A percentile compares a stretch with the other conserved stretches of the same genome.
phyloP scores from a whole-genome alignment of 768 basidiomycete species.

The Lyophyllum decastes region DNA sequence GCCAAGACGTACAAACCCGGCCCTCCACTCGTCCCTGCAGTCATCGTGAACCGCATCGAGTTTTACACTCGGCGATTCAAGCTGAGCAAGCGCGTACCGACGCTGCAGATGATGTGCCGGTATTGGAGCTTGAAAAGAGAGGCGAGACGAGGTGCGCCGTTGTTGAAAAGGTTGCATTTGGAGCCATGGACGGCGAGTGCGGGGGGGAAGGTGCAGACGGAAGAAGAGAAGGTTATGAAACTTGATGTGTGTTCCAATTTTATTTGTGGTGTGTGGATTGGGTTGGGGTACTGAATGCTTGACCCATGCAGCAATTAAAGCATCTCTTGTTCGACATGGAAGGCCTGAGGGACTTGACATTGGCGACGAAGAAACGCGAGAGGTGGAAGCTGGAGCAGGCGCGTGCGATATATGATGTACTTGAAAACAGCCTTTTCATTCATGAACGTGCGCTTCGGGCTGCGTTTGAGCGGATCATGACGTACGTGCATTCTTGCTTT shows the following conservation, averaged over 20 bases:
- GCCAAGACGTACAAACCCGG: conserved; percentile 91
- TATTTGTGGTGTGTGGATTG: neutral
- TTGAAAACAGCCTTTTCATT: conserved; percentile 67
- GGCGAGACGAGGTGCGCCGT: conserved; percentile 87
- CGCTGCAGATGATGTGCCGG: conserved; percentile 75
- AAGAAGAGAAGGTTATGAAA: conserved; percentile 81
- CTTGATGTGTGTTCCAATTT: conserved; percentile 60
- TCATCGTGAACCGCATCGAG: conserved; percentile 79
- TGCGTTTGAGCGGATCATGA: conserved; percentile 70
- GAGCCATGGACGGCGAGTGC: conserved; percentile 95
- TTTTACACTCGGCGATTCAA: conserved; percentile 71
- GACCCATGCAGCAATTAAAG: conserved; percentile 45
- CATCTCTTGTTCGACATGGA: conserved; percentile 78
- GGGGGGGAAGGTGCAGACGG: conserved; percentile 62
- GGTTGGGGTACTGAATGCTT: neutral
- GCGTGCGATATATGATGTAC: conserved; percentile 64
- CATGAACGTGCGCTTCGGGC: conserved; percentile 60
- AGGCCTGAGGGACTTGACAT: conserved; percentile 63
- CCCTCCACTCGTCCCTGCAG: conserved; percentile 86
- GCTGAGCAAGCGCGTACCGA: conserved; percentile 75
- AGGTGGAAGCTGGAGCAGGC: conserved; percentile 72
- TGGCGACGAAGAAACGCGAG: conserved; percentile 77
- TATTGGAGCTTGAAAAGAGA: conserved; percentile 99
- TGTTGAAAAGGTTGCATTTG: conserved; percentile 89
- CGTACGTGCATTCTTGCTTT: conserved; percentile 47